Conservation (phyloP, 495 filamentous ascomycete species). For the Tetracladium setigerum region DNA sequence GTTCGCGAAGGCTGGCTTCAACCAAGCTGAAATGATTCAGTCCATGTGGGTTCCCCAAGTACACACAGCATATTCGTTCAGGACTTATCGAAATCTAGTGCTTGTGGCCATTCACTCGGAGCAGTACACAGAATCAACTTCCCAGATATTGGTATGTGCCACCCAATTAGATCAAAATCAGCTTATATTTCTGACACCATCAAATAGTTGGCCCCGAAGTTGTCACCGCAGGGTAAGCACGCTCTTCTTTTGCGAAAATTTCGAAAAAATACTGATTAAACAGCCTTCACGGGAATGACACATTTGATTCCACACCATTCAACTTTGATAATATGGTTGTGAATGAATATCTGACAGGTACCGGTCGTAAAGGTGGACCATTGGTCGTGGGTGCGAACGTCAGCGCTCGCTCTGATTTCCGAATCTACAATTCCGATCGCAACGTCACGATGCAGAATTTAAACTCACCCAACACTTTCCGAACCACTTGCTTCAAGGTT, state of each 20-base stretch:
- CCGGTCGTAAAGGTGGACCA: conserved; percentile 24
- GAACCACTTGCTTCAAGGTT: conserved; percentile 25
- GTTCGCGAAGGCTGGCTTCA: conserved; percentile 21
- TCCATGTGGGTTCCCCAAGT: not conserved
- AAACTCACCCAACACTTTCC: conserved; percentile 24
- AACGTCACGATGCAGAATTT: conserved; percentile 30
- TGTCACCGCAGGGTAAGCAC: not conserved
- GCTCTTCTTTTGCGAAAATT: not conserved
- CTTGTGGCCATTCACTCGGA: conserved; percentile 21
- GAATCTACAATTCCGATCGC: conserved; percentile 31
- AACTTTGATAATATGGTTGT: conserved; percentile 5
- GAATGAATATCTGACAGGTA: conserved; percentile 8
- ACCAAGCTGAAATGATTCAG: conserved; percentile 10
- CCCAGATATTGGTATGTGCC: conserved; percentile 18
- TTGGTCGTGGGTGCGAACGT: conserved; percentile 23
- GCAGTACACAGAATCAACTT: conserved; percentile 22
- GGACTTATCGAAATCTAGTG: not conserved
- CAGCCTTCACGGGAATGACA: conserved; percentile 1
- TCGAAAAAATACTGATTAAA: not conserved
- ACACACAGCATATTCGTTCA: not conserved
- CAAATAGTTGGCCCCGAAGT: too few species aligned
- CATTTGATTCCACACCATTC: conserved; percentile 4
- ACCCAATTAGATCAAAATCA: not conserved
- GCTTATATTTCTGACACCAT: not conserved
- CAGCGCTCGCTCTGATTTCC: conserved; percentile 29